Evolutionary conservation across 495 filamentous ascomycete genomes (phyloP), one percentile per base, ranked within the genome.

Genomic region (Thermothielavioides terrestris): DNA sequence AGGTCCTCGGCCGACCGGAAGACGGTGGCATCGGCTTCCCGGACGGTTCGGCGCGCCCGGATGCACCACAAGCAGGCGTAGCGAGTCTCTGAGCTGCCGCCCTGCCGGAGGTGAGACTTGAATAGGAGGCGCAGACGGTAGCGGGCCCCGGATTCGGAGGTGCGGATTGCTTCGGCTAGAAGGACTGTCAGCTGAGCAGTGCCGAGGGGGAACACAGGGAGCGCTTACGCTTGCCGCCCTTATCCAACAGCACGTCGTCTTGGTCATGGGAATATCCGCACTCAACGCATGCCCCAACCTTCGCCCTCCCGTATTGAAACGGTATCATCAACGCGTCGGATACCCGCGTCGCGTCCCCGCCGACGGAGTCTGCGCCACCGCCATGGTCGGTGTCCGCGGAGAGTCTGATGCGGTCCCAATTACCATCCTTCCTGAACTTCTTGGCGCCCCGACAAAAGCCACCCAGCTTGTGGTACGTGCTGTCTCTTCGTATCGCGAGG

Each of bases 21-120:
- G 21, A 70, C 64, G n/a, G 68, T 70, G 1, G 68, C 66, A 38
- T 68, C 66, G 41, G 60, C 57, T n/a, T 63, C 55, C 21, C 60
- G 57, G 4, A 59, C 50, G 1, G 63, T 62, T 9, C 54, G 43
- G 2, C 50, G 56, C 6, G 60, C 57, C 20, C 61, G 50, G 23
- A 59, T 54, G 52, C 68, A 70, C 56, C 64, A 70, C 1, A 68
- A 53, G 45, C 68, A 70, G 18, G 60, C 68, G 37, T 66, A 70
- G 26, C 52, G 37, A 22, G 50, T 36, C 3, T 56, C 50, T 6
- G 54, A 26, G 23, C 45, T 60, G 36, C 50, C 56, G 0, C 47
- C 51, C 9, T 51, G 49, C 6, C 41, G 40, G n/a, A 70, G 37
- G 37, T 70, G 68, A 2, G 62, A 68, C 21, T 70, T 70, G 48